Conservation (phyloP, 2,329 filamentous ascomycete genomes). For the Westerdykella sp. region DNA sequence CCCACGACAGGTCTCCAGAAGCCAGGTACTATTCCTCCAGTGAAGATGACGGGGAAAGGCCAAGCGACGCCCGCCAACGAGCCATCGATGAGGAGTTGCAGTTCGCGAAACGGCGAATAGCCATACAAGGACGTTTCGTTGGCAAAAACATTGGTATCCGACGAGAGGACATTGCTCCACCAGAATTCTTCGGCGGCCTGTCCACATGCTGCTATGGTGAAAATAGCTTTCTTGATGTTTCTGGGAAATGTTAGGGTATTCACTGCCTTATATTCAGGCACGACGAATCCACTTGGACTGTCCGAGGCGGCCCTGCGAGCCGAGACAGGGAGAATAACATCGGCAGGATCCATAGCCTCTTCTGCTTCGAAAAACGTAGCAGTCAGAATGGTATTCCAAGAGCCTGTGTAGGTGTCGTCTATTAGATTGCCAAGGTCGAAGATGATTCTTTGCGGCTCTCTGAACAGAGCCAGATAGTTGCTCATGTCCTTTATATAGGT, state of each 20-base stretch:
- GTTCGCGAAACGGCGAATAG: conserved; percentile 68
- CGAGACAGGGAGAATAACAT: conserved; percentile 62
- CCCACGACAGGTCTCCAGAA: conserved; percentile 75
- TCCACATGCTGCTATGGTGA: conserved; percentile 71
- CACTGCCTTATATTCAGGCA: conserved; percentile 58
- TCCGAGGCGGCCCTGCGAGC: conserved; percentile 46
- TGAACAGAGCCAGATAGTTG: conserved; percentile 63
- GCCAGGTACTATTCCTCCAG: conserved; percentile 69
- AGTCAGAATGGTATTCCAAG: conserved; percentile 67
- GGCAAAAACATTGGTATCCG: conserved; percentile 55
- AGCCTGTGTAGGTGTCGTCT: conserved; percentile 63
- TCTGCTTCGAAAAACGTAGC: conserved; percentile 61
- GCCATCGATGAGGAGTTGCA: conserved; percentile 70
- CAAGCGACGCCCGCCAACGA: conserved; percentile 67
- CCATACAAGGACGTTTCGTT: conserved; percentile 55
- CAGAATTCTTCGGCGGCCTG: conserved; percentile 77
- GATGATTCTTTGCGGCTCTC: conserved; percentile 63
- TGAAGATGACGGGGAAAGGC: conserved; percentile 79
- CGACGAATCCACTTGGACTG: conserved; percentile 58
- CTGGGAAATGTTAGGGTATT: conserved; percentile 57
- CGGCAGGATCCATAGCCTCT: conserved; percentile 46
- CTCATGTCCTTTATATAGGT: conserved; percentile 75
- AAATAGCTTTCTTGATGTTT: conserved; percentile 62
- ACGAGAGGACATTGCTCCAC: conserved; percentile 70
- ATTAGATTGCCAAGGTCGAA: conserved; percentile 71